phyloP scores from a whole-genome alignment of 1,284 basidiomycete genomes.

The Trichosporon asahii region DNA sequence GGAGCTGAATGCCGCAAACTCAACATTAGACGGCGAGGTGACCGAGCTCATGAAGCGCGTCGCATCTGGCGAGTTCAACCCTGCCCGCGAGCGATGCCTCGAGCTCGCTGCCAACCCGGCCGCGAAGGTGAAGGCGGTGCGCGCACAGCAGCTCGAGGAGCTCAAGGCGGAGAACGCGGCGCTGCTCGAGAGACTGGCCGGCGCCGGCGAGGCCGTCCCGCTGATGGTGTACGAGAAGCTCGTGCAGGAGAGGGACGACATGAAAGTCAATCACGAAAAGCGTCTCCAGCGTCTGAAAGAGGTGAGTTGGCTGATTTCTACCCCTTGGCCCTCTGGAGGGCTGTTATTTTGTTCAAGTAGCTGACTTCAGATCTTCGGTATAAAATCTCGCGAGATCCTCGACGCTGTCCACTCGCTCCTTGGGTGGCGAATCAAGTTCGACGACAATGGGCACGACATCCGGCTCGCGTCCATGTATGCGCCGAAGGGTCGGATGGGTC shows the following conservation, averaged over 20 bases:
- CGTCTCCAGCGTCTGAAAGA: slow-evolving; percentile 55
- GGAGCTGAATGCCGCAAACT: slow-evolving; percentile 51
- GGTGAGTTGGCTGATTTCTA: slow-evolving; percentile 33
- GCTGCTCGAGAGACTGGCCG: slow-evolving; percentile 47
- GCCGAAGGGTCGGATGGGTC: slow-evolving; percentile 54
- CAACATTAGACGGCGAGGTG: slow-evolving; percentile 53
- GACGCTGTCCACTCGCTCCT: slow-evolving; percentile 57
- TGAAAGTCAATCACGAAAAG: slow-evolving; percentile 55
- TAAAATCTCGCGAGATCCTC: slow-evolving; percentile 57
- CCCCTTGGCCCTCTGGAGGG: too few species aligned
- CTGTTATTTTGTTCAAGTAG: too few species aligned
- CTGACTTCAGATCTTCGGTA: slow-evolving; percentile 49
- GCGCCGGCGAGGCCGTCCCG: slow-evolving; percentile 41
- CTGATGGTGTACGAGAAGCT: slow-evolving; percentile 53
- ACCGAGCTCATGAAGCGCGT: slow-evolving; percentile 53
- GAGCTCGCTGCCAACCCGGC: slow-evolving; percentile 55
- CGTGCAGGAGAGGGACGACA: slow-evolving; percentile 49
- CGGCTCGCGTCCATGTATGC: slow-evolving; percentile 58
- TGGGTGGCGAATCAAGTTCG: slow-evolving; percentile 58
- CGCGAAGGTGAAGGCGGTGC: slow-evolving; percentile 52
- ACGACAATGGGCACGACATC: slow-evolving; percentile 56
- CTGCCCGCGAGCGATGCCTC: slow-evolving; percentile 52
- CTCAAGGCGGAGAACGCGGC: slow-evolving; percentile 55
- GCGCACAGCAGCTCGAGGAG: slow-evolving; percentile 53
- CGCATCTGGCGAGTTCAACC: slow-evolving; percentile 56